Percentiles rank a stretch among this genome's conserved stretches.
Conservation (phyloP, 1,139 yeast species). For the Suhomyces bokatorum region DNA sequence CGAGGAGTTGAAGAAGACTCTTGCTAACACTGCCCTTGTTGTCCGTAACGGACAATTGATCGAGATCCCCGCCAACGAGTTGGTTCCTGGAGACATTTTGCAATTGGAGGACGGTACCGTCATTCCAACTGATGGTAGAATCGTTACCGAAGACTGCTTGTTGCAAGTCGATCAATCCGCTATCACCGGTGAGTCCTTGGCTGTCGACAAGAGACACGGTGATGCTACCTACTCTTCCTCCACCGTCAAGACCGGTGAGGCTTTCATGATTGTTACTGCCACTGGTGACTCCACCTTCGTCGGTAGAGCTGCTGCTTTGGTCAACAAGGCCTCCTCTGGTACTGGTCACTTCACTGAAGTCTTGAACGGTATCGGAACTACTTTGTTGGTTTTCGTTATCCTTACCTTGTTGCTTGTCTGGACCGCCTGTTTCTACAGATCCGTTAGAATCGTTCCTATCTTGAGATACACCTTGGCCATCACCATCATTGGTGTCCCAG, state of each 20-base stretch:
- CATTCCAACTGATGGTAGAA: constrained; percentile 94
- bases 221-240: constrained; percentile 92
- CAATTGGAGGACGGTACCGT: constrained; percentile 94
- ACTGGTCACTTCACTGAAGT: constrained; percentile 97
- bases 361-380: constrained; percentile 95
- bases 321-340: constrained; percentile 93
- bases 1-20: constrained; percentile 89
- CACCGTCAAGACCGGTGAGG: constrained; percentile 96
- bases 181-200: constrained; percentile 96
- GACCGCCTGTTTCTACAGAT: constrained; percentile 95
- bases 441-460: constrained; percentile 83
- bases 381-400: constrained; percentile 85
- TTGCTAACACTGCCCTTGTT: constrained; percentile 85
- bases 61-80: constrained; percentile 77
- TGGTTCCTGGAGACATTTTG: constrained; percentile 91
- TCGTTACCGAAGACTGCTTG: constrained; percentile 84
- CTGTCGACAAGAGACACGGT: constrained; percentile 90
- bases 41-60: constrained; percentile 78
- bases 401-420: constrained; percentile 86
- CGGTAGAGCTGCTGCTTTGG: constrained; percentile 97
- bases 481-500: constrained; percentile 99
- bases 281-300: constrained; percentile 93
- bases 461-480: constrained; percentile 94
- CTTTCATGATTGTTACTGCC: constrained; percentile 91
- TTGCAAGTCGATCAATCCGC: constrained; percentile 97